Evolutionary conservation across 2,329 filamentous ascomycete species (phyloP).

Genomic region (Botrytis byssoidea): DNA sequence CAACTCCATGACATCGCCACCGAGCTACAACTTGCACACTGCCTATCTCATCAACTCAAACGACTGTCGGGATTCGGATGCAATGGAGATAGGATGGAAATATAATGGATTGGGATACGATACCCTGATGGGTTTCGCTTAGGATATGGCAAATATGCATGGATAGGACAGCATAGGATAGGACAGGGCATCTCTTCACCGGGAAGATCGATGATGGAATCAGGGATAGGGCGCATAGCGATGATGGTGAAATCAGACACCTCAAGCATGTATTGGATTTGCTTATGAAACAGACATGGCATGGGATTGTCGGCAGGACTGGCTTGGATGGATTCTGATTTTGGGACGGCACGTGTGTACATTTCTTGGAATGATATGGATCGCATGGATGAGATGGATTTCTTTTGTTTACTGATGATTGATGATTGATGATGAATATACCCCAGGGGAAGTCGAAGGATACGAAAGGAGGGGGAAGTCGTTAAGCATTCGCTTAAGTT

Average conservation of each 20-base stretch:
- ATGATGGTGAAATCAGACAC: background rate
- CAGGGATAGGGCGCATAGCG: background rate
- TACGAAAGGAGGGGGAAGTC: background rate
- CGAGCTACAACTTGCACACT: background rate
- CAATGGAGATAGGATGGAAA: background rate
- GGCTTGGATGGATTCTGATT: background rate
- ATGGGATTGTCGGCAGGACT: background rate
- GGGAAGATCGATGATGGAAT: slow-evolving; percentile 2
- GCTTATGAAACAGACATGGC: background rate
- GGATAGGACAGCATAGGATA: background rate
- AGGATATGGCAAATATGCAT: background rate
- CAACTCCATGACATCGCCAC: background rate
- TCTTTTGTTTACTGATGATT: background rate
- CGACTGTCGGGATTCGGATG: background rate
- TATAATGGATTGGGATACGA: background rate
- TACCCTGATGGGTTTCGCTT: background rate
- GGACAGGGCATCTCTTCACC: background rate
- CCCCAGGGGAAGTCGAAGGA: background rate
- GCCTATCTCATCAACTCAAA: background rate
- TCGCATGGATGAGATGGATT: background rate
- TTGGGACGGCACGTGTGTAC: background rate
- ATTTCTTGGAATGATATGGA: background rate
- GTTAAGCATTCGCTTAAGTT: background rate
- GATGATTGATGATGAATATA: slow-evolving; percentile 17
- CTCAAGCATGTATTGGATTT: background rate